Evolutionary conservation across 1,139 yeast species (phyloP).

Genomic region (Hemisphaericaspora xylofermentans): DNA sequence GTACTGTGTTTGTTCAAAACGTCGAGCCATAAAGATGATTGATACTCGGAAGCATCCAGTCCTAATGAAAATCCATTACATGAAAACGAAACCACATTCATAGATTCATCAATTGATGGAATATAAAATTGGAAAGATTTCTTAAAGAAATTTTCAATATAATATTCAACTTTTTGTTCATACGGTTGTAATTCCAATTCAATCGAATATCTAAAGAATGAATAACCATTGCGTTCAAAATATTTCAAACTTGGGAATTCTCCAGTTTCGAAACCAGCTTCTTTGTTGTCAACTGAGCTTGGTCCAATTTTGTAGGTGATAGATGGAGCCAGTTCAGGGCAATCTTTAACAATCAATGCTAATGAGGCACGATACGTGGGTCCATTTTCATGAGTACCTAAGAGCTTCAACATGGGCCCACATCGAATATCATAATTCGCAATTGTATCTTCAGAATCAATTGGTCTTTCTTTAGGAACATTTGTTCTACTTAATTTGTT

Average conservation of each 20-base stretch:
- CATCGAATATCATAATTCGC: slow-evolving; percentile 53
- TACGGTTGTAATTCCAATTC: slow-evolving; percentile 41
- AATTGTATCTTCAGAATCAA: slow-evolving; percentile 21
- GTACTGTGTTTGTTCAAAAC: slow-evolving; percentile 63
- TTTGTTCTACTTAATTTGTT: slow-evolving; percentile 25
- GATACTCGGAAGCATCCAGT: slow-evolving; percentile 64
- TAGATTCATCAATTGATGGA: slow-evolving; percentile 58
- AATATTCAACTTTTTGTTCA: slow-evolving; percentile 65
- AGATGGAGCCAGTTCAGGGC: slow-evolving; percentile 30
- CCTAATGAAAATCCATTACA: slow-evolving; percentile 91
- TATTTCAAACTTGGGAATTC: slow-evolving; percentile 45
- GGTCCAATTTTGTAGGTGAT: slow-evolving; percentile 45
- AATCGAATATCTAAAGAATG: slow-evolving; percentile 65
- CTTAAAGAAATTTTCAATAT: slow-evolving; percentile 45
- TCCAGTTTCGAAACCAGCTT: slow-evolving; percentile 29
- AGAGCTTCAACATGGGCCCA: slow-evolving; percentile 75
- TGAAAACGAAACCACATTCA: slow-evolving; percentile 80
- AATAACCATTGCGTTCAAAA: slow-evolving; percentile 39
- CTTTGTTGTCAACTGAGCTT: slow-evolving; percentile 15
- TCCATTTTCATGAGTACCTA: slow-evolving; percentile 55
- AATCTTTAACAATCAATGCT: slow-evolving; percentile 56
- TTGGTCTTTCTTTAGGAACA: slow-evolving; percentile 13
- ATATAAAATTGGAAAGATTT: slow-evolving; percentile 51
- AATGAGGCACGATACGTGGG: slow-evolving; percentile 63
- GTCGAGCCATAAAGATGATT: slow-evolving; percentile 83